phyloP scores from a whole-genome alignment of 2,329 filamentous ascomycete species.

The Botrytis pseudocinerea region DNA sequence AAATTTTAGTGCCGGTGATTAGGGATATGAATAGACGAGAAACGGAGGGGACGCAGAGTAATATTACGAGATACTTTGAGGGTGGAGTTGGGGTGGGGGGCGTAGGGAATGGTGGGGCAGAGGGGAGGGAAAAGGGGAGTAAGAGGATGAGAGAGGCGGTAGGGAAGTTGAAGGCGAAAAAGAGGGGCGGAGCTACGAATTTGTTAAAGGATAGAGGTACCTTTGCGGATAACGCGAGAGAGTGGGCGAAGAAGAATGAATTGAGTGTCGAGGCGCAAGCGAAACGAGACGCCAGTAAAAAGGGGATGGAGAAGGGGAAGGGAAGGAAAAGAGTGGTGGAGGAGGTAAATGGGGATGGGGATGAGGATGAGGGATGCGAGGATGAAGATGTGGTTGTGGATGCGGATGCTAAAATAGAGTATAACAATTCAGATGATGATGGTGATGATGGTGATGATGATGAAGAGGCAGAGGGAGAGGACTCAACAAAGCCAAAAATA shows the following conservation, averaged over 20 bases:
- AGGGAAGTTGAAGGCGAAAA: constrained; percentile 60
- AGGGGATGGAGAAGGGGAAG: constrained; percentile 25
- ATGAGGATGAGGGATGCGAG: constrained; percentile 8
- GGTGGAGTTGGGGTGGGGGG: constrained; percentile 70
- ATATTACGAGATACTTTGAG: constrained; percentile 91
- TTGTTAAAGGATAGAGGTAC: constrained; percentile 27
- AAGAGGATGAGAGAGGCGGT: constrained; percentile 78
- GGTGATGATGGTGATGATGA: neutral
- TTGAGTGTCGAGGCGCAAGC: constrained; percentile 37
- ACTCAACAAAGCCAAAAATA: neutral
- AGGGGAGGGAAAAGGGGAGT: constrained; percentile 54
- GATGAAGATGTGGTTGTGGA: constrained; percentile 9
- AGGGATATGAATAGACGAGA: constrained; percentile 90
- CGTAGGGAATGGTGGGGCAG: constrained; percentile 61
- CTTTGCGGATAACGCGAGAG: constrained; percentile 39
- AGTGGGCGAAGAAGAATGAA: constrained; percentile 41
- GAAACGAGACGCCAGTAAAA: constrained; percentile 30
- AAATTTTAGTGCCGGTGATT: constrained; percentile 93
- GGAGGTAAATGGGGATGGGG: constrained; percentile 21
- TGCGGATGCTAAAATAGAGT: constrained; percentile 12
- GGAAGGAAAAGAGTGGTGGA: constrained; percentile 14
- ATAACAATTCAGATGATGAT: constrained; percentile 17
- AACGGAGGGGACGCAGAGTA: constrained; percentile 88
- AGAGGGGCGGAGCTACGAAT: constrained; percentile 17
- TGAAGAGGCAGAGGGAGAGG: neutral